Evolutionary conservation across 2,329 filamentous ascomycete species (phyloP), one percentile per base, ranked within the genome.

Genomic region (Byssothecium circinans): DNA sequence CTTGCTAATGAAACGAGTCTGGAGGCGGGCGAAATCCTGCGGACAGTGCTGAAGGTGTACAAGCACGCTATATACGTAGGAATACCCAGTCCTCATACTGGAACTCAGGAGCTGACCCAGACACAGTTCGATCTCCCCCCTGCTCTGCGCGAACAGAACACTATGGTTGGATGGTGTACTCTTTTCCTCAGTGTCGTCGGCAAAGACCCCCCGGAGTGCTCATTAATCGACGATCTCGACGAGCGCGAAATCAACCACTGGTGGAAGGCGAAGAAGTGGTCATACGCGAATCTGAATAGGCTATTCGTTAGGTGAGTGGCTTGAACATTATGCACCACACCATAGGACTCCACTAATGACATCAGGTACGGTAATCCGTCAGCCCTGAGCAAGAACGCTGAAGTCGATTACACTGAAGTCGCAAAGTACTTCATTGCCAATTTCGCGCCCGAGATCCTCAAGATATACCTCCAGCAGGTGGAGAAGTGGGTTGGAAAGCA

Each of bases 211-310:
- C 94, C 94, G 4, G 81, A 87, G 46, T 84, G 80, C 59, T 87
- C 91, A 29, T 85, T 97, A 81, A 72, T 79, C 48, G 90, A 95
- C 50, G 89, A 89, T 51, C 75, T 87, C 43, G 85, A 89, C 49
- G 92, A 97, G 67, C 84, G 94, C 48, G 94, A 97, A 73, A 83
- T 87, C 63, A 91, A 96, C 69, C 91, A 96, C 72, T 99, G 94
- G 92, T 99, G 92, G 92, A 99, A 97, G 78, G 89, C 91, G 55
- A 97, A 97, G 85, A 99, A 99, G 75, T 97, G 94, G 94, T 88
- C 92, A 12, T 99, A 96, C 73, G 95, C 94, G 65, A 97, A 97
- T 73, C 75, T 99, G 61, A 99, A 99, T 76, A 84, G 94, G 53
- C 82, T 99, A 15, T 99, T 94, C 67, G 91, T 97, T 60, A 83